These are phyloP conservation scores for Cercospora zeae-maydis DNA, from an alignment of 2,329 filamentous ascomycete species.

Conservation along the genomic window DNA sequence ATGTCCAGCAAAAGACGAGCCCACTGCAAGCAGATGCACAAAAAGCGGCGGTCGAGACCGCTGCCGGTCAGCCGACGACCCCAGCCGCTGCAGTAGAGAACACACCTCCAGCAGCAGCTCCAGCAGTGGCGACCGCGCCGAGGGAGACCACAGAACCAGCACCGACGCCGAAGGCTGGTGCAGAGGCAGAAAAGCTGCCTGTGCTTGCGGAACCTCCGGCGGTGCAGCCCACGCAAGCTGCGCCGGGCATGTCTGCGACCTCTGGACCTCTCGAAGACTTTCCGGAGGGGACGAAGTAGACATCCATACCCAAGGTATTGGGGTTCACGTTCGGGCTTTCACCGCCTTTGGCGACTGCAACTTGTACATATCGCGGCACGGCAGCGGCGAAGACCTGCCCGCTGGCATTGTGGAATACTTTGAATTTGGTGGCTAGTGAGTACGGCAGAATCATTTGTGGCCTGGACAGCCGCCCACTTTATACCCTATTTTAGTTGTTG, in stretches of 20 bases:
- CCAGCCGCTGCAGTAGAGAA: conserved; percentile 1
- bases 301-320: not conserved
- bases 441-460: not conserved
- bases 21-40: not conserved
- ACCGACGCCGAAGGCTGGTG: conserved; percentile 5
- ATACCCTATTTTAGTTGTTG: conserved; percentile 15
- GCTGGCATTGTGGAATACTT: not conserved
- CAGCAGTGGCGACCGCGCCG: conserved; percentile 1
- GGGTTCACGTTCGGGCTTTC: not conserved
- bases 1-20: not conserved
- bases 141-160: not conserved
- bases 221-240: conserved; percentile 2
- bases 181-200: conserved; percentile 12
- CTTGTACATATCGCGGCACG: not conserved
- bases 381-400: not conserved
- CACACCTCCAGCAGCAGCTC: not conserved
- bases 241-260: conserved; percentile 26
- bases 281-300: conserved; percentile 15
- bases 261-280: conserved; percentile 26
- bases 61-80: not conserved
- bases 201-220: conserved; percentile 10
- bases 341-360: not conserved
- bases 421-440: not conserved
- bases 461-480: conserved; percentile 3
- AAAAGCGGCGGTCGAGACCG: not conserved